These are phyloP conservation scores for Aspergillus sergii DNA, from an alignment of 2,329 filamentous ascomycete genomes.

Conservation along the genomic window DNA sequence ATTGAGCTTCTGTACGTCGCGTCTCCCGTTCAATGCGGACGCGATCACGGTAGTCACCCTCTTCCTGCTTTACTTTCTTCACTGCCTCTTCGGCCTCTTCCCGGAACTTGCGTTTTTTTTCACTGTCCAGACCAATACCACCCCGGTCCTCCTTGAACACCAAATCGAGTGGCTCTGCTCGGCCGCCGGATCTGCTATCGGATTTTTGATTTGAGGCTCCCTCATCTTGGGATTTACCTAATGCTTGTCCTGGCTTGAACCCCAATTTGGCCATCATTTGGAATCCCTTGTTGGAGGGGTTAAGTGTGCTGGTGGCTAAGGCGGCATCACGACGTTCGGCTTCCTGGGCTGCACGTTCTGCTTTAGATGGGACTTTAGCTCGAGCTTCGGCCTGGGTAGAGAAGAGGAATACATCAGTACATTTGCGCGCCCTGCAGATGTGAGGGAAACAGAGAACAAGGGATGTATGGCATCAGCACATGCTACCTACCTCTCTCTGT, in stretches of 20 bases:
- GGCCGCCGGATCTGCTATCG: slow-evolving; percentile 35
- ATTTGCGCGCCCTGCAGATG: slow-evolving; percentile 55
- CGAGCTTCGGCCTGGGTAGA: slow-evolving; percentile 63
- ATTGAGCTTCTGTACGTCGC: slow-evolving; percentile 67
- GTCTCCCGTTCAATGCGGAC: slow-evolving; percentile 71
- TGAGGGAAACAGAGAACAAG: slow-evolving; percentile 15
- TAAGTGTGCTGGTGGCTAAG: slow-evolving; percentile 72
- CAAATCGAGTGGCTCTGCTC: slow-evolving; percentile 73
- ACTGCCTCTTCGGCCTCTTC: slow-evolving; percentile 61
- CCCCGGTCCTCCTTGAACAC: slow-evolving; percentile 76
- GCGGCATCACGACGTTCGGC: slow-evolving; percentile 72
- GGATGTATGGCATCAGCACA: background rate
- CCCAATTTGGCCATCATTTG: slow-evolving; percentile 98
- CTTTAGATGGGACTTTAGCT: slow-evolving; percentile 71
- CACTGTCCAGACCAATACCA: slow-evolving; percentile 81
- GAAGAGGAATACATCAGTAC: slow-evolving; percentile 39
- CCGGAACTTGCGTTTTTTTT: slow-evolving; percentile 75
- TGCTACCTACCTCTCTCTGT: slow-evolving; percentile 51
- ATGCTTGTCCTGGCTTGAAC: slow-evolving; percentile 72
- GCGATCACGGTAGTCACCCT: slow-evolving; percentile 72
- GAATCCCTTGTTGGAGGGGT: slow-evolving; percentile 78
- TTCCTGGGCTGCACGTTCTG: slow-evolving; percentile 76
- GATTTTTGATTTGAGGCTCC: slow-evolving; percentile 14
- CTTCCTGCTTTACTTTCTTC: slow-evolving; percentile 66
- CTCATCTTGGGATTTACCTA: slow-evolving; percentile 60